Evolutionary conservation across 345 rosid species (phyloP).

Genomic region (Fremontodendron californicum): DNA sequence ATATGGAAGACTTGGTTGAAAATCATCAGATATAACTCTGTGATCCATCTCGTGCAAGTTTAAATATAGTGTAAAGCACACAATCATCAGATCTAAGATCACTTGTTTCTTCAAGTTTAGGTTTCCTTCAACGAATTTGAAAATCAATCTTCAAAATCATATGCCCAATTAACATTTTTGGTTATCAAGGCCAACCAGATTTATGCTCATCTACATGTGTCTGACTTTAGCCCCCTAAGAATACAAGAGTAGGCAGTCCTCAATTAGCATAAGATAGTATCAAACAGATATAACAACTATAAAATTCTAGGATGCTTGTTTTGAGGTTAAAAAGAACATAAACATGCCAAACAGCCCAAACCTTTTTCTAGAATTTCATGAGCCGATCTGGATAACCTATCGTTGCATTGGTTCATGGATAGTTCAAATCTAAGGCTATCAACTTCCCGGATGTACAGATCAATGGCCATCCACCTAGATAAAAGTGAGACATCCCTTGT

Average conservation of each 20-base stretch:
- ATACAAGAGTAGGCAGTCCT: not conserved
- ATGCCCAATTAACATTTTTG: not conserved
- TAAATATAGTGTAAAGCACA: not conserved
- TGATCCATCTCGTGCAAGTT: not conserved
- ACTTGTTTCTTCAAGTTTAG: not conserved
- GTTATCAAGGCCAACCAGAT: not conserved
- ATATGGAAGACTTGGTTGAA: not conserved
- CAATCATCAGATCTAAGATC: slow-evolving; percentile 2
- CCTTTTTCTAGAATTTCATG: slow-evolving; percentile 84
- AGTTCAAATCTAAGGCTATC: slow-evolving; percentile 93
- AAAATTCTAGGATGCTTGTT: not conserved
- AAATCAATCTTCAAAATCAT: not conserved
- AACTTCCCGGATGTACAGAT: slow-evolving; percentile 80
- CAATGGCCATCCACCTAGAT: slow-evolving; percentile 98
- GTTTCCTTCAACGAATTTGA: not conserved
- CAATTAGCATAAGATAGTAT: slow-evolving; percentile 6
- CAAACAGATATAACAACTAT: not conserved
- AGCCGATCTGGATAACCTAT: slow-evolving; percentile 58
- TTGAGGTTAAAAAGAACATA: slow-evolving; percentile 10
- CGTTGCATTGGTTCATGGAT: slow-evolving; percentile 74
- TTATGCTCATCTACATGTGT: not conserved
- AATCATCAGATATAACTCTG: not conserved
- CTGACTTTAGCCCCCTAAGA: not conserved
- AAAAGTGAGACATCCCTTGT: slow-evolving; percentile 89
- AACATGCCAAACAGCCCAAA: slow-evolving; percentile 25